Percentiles rank a stretch among this genome's conserved stretches.
phyloP scores from a whole-genome alignment of 352 stramenopile genomes.

The Phytopythium aichiense region DNA sequence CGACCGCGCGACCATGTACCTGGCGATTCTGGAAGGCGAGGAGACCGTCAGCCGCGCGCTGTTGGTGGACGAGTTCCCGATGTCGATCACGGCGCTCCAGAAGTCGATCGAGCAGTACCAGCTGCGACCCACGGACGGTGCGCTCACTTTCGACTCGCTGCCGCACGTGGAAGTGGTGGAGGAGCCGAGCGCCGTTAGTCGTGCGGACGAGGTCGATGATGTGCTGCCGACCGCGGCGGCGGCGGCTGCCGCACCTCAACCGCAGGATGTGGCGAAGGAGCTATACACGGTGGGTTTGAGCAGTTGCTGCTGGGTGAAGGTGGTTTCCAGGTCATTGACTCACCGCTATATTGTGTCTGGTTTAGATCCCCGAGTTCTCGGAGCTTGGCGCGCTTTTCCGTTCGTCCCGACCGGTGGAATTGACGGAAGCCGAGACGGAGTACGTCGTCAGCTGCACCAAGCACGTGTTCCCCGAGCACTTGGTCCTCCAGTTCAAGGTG shows the following conservation, averaged over 20 bases:
- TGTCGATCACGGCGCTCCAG: slow-evolving; percentile 66
- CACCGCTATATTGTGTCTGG: not conserved
- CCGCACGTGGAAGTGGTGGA: slow-evolving; percentile 80
- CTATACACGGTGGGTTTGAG: slow-evolving; percentile 86
- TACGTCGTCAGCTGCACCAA: slow-evolving; percentile 97
- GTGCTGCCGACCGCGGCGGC: slow-evolving; percentile 14
- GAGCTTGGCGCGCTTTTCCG: slow-evolving; percentile 92
- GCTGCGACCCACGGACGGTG: slow-evolving; percentile 64
- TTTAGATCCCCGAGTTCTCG: slow-evolving; percentile 93
- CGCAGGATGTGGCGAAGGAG: slow-evolving; percentile 84
- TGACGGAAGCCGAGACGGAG: slow-evolving; percentile 98
- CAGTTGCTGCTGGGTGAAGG: not conserved
- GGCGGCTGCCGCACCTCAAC: slow-evolving; percentile 30
- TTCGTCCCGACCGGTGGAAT: slow-evolving; percentile 84
- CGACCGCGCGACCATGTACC: slow-evolving; percentile 88
- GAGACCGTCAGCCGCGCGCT: slow-evolving; percentile 45
- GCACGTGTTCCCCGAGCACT: slow-evolving; percentile 95
- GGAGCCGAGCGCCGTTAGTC: slow-evolving; percentile 19
- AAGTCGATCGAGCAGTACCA: slow-evolving; percentile 89
- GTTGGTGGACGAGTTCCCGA: slow-evolving; percentile 74
- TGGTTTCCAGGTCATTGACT: slow-evolving; percentile 3
- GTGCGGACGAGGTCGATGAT: slow-evolving; percentile 33
- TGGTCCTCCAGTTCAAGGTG: slow-evolving; percentile 97
- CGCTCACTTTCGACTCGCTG: slow-evolving; percentile 79
- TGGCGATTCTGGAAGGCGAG: slow-evolving; percentile 70